Evolutionary conservation across 2,329 filamentous ascomycete genomes (phyloP).

Genomic region (Colletotrichum neosansevieriae): DNA sequence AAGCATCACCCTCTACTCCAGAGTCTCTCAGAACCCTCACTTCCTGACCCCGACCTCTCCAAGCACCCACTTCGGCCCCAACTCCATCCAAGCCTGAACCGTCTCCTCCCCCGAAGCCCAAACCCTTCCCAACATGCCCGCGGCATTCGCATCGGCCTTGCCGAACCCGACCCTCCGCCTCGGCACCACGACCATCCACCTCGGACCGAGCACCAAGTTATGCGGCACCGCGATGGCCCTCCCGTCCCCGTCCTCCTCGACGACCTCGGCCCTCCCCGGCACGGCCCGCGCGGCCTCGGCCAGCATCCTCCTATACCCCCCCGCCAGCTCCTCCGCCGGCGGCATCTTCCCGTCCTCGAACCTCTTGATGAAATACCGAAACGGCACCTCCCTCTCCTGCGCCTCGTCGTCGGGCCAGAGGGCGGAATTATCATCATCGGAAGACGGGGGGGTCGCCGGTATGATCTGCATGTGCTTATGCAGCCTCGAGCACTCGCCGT

Average conservation of each 20-base stretch:
- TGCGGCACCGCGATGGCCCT: constrained; percentile 50
- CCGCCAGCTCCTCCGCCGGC: constrained; percentile 34
- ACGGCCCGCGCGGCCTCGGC: constrained; percentile 38
- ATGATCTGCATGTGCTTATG: constrained; percentile 64
- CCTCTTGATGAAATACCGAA: constrained; percentile 49
- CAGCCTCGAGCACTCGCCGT: constrained; percentile 58
- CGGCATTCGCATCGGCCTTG: constrained; percentile 57
- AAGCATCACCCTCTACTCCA: background rate
- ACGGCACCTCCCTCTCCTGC: constrained; percentile 47
- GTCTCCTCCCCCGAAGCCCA: constrained; percentile 46
- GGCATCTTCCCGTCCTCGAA: constrained; percentile 41
- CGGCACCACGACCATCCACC: constrained; percentile 62
- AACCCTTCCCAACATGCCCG: constrained; percentile 61
- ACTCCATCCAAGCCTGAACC: constrained; percentile 50
- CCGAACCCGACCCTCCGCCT: constrained; percentile 50
- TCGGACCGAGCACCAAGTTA: constrained; percentile 58
- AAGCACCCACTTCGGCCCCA: constrained; percentile 52
- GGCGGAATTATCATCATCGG: constrained; percentile 38
- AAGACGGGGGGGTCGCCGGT: constrained; percentile 46
- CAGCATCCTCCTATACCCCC: constrained; percentile 46
- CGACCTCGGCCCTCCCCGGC: constrained; percentile 17
- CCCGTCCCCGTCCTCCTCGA: constrained; percentile 11
- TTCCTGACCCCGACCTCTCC: constrained; percentile 50
- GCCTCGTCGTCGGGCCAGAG: constrained; percentile 43
- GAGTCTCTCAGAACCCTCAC: background rate